Conservation (phyloP, 352 stramenopile genomes). For the Salisapilia sapeloensis region DNA sequence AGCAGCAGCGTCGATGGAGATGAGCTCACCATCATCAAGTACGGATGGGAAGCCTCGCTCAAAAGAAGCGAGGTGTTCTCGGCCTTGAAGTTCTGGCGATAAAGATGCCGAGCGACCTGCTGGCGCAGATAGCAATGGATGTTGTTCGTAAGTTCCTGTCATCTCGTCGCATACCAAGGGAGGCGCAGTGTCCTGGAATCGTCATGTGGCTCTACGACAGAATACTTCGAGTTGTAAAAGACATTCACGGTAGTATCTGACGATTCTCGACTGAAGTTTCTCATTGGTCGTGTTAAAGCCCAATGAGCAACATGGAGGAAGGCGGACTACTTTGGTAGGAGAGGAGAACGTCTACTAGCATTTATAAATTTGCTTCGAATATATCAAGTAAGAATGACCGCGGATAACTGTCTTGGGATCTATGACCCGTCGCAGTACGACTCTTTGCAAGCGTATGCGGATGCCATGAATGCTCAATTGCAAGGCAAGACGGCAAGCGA, state of each 20-base stretch:
- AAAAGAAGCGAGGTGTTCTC: conserved; percentile 8
- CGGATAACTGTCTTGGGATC: conserved; percentile 4
- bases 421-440: conserved; percentile 24
- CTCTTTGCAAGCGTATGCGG: conserved; percentile 46
- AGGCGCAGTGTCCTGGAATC: conserved; percentile 1
- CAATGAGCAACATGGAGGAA: conserved; percentile 1
- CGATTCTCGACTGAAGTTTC: conserved; percentile 2
- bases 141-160: too few species aligned
- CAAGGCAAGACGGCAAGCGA: conserved; percentile 26
- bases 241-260: conserved; percentile 1
- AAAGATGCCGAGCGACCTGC: background rate
- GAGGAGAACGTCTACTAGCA: background rate
- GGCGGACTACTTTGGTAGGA: background rate
- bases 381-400: background rate
- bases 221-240: background rate
- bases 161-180: conserved; percentile 2
- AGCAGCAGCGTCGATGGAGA: too few species aligned
- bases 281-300: background rate
- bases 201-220: background rate
- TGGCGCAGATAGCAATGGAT: too few species aligned
- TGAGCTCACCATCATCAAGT: conserved; percentile 7
- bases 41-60: conserved; percentile 6
- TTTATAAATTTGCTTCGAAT: background rate
- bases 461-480: conserved; percentile 42
- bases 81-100: conserved; percentile 1